Evolutionary conservation across 1,284 basidiomycete genomes (phyloP).

Genomic region (Omphalotus olearius): DNA sequence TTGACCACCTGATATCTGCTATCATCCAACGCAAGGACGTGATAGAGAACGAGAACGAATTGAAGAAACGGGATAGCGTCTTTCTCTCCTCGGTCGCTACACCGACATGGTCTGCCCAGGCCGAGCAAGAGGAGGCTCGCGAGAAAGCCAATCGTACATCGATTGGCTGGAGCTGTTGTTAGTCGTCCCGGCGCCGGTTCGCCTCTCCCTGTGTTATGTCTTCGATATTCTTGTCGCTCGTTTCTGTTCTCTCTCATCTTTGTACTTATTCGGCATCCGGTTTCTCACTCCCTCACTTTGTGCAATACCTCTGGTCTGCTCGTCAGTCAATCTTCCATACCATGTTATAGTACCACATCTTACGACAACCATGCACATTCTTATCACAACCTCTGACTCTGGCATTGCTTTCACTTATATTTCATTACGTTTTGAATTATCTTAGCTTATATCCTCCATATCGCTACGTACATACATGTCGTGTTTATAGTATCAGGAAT

Average conservation of each 20-base stretch:
- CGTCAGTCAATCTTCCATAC: conserved; percentile 6
- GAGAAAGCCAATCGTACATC: conserved; percentile 56
- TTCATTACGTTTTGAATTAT: conserved; percentile 7
- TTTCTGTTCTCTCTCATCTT: conserved; percentile 5
- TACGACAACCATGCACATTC: conserved; percentile 14
- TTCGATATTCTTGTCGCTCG: conserved; percentile 23
- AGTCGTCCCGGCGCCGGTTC: conserved; percentile 26
- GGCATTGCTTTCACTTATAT: conserved; percentile 18
- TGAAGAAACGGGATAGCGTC: conserved; percentile 77
- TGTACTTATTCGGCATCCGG: neutral
- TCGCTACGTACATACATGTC: conserved; percentile 31
- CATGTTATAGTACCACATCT: conserved; percentile 2
- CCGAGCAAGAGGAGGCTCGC: conserved; percentile 74
- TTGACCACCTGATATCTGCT: conserved; percentile 69
- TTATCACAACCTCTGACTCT: neutral
- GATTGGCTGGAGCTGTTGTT: conserved; percentile 67
- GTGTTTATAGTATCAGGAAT: conserved; percentile 20
- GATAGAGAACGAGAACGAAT: conserved; percentile 75
- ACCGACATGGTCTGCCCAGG: conserved; percentile 72
- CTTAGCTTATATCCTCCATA: conserved; percentile 15
- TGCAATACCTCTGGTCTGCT: conserved; percentile 14
- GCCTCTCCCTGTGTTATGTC: conserved; percentile 20
- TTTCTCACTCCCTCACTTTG: conserved; percentile 16
- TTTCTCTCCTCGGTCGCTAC: conserved; percentile 57
- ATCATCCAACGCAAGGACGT: conserved; percentile 73